Evolutionary conservation across 192 early-diverging fungal species (phyloP).

Genomic region (Entomortierella lignicola): DNA sequence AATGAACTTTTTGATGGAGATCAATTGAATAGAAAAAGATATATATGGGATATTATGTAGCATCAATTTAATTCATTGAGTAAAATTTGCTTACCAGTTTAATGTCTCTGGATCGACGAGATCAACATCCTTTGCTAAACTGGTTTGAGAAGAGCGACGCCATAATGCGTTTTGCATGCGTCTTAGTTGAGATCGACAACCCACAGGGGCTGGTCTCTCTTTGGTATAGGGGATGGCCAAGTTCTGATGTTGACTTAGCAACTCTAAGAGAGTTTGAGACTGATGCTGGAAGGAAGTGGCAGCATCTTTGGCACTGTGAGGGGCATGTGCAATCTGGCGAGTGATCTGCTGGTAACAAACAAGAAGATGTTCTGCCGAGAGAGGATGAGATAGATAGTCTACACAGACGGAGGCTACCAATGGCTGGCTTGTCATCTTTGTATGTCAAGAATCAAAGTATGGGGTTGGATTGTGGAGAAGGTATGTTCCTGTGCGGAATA

Average conservation of each 20-base stretch:
- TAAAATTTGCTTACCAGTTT: conserved; percentile 35
- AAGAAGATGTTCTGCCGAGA: conserved; percentile 44
- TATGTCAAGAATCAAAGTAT: not conserved
- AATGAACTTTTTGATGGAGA: not conserved
- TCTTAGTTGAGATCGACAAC: conserved; percentile 30
- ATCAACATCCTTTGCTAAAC: conserved; percentile 46
- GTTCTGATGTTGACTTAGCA: conserved; percentile 34
- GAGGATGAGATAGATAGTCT: conserved; percentile 50
- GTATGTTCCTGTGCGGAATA: no score
- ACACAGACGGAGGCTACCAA: conserved; percentile 48
- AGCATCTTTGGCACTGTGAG: conserved; percentile 43
- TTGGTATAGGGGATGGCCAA: conserved; percentile 31
- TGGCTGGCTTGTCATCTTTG: conserved; percentile 44
- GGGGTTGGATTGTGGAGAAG: not conserved
- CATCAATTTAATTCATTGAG: no score
- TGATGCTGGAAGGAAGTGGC: conserved; percentile 46
- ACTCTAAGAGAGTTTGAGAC: conserved; percentile 37
- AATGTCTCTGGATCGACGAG: conserved; percentile 48
- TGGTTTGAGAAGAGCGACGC: conserved; percentile 42
- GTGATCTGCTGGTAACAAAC: conserved; percentile 55
- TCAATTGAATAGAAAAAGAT: not conserved
- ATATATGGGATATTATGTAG: no score
- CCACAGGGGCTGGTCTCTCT: conserved; percentile 40
- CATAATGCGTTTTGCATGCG: conserved; percentile 54
- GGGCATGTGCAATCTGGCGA: conserved; percentile 47